Conservation (phyloP, 306 rosid genomes). For the Fagus crenata region DNA sequence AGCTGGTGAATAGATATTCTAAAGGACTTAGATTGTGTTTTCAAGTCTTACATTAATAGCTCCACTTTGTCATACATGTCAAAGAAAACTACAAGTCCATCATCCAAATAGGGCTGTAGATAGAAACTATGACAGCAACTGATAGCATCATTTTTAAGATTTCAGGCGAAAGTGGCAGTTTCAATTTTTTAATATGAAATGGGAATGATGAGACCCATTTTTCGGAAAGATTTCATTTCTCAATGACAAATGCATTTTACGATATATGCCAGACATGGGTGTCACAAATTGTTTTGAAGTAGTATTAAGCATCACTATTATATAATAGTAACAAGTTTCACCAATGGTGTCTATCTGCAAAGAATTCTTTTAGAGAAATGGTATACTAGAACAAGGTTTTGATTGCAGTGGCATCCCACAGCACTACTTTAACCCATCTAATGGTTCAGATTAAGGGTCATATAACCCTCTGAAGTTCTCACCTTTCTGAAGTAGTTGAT, state of each 20-base stretch:
- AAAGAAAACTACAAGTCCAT: not conserved
- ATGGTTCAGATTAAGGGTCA: not conserved
- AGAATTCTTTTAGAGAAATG: not conserved
- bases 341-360: not conserved
- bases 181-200: not conserved
- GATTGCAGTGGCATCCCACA: not conserved
- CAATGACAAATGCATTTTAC: not conserved
- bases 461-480: not conserved
- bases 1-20: not conserved
- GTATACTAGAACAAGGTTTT: not conserved
- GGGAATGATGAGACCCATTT: not conserved
- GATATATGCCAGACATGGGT: not conserved
- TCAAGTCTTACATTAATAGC: not conserved
- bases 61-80: not conserved
- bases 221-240: not conserved
- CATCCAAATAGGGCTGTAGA: too few species aligned
- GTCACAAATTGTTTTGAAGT: not conserved
- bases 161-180: not conserved
- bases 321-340: not conserved
- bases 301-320: not conserved
- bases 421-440: not conserved
- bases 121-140: too few species aligned
- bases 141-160: not conserved
- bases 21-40: not conserved
- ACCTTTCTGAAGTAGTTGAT: not conserved